Evolutionary conservation across 2,329 filamentous ascomycete genomes (phyloP).

Genomic region (Berkeleyomyces rouxiae): DNA sequence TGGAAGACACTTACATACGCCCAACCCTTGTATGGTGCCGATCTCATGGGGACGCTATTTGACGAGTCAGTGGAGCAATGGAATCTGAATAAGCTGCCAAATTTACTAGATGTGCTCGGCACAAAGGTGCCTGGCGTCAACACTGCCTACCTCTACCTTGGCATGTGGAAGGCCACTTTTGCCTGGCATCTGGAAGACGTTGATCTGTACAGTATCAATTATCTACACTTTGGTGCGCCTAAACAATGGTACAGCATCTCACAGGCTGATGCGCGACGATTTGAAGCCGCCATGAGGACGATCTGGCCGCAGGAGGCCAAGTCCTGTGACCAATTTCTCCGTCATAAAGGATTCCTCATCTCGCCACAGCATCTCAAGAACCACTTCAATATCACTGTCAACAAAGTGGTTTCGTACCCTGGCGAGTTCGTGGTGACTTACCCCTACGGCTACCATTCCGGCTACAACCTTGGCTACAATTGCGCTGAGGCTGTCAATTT

Average conservation of each 20-base stretch:
- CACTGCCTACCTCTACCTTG: constrained; percentile 90
- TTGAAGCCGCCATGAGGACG: constrained; percentile 87
- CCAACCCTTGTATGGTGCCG: constrained; percentile 84
- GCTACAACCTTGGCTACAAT: constrained; percentile 95
- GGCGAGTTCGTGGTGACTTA: constrained; percentile 98
- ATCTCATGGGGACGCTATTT: constrained; percentile 91
- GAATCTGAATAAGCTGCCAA: constrained; percentile 92
- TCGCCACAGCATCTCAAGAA: constrained; percentile 76
- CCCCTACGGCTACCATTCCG: constrained; percentile 95
- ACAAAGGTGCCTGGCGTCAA: constrained; percentile 96
- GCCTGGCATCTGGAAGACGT: constrained; percentile 98
- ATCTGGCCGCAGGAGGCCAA: constrained; percentile 94
- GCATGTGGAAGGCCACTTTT: constrained; percentile 99
- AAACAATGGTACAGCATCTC: constrained; percentile 99
- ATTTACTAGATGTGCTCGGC: constrained; percentile 81
- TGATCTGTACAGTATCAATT: constrained; percentile 98
- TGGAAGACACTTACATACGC: constrained; percentile 97
- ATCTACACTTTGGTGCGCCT: constrained; percentile 93
- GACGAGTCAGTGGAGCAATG: constrained; percentile 68
- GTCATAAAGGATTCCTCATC: constrained; percentile 94
- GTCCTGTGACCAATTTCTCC: constrained; percentile 85
- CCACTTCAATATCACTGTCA: constrained; percentile 88
- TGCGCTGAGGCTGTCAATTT: constrained; percentile 99
- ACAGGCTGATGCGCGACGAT: constrained; percentile 79
- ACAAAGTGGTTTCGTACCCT: constrained; percentile 86